A percentile compares a stretch with the other conserved stretches of the same genome.
Evolutionary conservation across 2,329 filamentous ascomycete genomes (phyloP).

Genomic region (Tolypocladium paradoxum): DNA sequence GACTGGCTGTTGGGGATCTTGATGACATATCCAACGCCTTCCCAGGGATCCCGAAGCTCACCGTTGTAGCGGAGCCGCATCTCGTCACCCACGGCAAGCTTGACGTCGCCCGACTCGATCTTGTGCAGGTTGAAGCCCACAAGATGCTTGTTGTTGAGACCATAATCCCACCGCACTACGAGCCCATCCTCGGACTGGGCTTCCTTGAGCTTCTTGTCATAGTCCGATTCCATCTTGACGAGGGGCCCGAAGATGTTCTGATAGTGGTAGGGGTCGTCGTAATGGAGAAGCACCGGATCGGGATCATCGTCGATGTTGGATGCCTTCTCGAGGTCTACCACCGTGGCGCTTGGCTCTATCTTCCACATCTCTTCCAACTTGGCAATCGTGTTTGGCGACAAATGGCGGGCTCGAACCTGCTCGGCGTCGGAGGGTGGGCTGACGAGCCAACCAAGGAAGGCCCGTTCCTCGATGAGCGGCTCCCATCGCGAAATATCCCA

Average conservation of each 20-base stretch:
- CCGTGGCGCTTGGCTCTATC: conserved; percentile 78
- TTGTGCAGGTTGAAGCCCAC: conserved; percentile 94
- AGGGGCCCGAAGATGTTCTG: conserved; percentile 97
- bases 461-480: conserved; percentile 91
- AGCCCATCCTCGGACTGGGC: conserved; percentile 95
- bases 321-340: conserved; percentile 84
- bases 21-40: conserved; percentile 96
- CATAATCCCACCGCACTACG: conserved; percentile 86
- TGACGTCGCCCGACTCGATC: conserved; percentile 94
- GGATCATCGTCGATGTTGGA: conserved; percentile 91
- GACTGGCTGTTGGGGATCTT: conserved; percentile 99
- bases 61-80: conserved; percentile 97
- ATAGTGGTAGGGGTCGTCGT: conserved; percentile 96
- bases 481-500: conserved; percentile 99
- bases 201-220: conserved; percentile 97
- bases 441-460: conserved; percentile 90
- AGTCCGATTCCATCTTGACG: conserved; percentile 98
- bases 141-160: conserved; percentile 93
- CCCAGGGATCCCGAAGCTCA: conserved; percentile 84
- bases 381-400: conserved; percentile 89
- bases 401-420: conserved; percentile 85
- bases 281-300: conserved; percentile 80
- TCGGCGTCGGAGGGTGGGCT: conserved; percentile 83
- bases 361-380: conserved; percentile 99
- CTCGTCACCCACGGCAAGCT: conserved; percentile 93